These are phyloP conservation scores for Phylloporus scabripes DNA, from an alignment of 768 basidiomycete species.

Conservation along the genomic window DNA sequence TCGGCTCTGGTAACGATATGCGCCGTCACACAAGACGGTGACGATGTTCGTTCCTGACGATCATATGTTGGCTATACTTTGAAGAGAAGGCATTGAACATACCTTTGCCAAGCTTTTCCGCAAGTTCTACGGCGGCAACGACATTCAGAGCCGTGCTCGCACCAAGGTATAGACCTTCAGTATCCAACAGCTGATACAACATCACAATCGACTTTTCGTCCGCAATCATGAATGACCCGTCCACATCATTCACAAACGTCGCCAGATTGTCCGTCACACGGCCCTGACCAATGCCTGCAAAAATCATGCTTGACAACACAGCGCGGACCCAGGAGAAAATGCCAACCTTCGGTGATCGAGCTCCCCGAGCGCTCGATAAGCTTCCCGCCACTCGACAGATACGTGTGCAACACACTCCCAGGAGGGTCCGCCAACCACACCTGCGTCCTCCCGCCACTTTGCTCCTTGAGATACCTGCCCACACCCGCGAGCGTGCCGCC, in stretches of 20 bases:
- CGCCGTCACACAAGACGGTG: constrained; percentile 91
- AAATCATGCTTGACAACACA: neutral
- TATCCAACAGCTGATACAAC: constrained; percentile 88
- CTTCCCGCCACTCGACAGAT: constrained; percentile 74
- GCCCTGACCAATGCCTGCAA: constrained; percentile 90
- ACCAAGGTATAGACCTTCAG: constrained; percentile 91
- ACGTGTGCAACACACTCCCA: constrained; percentile 85
- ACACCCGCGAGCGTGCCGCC: constrained; percentile 93
- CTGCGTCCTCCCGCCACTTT: constrained; percentile 70
- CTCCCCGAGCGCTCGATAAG: constrained; percentile 74
- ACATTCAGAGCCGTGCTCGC: constrained; percentile 94
- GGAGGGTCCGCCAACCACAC: constrained; percentile 97
- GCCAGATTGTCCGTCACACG: constrained; percentile 88
- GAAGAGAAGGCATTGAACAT: constrained; percentile 1
- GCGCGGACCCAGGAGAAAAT: neutral
- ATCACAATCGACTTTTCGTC: constrained; percentile 89
- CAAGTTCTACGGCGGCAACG: constrained; percentile 87
- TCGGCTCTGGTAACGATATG: constrained; percentile 94
- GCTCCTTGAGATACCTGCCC: constrained; percentile 80
- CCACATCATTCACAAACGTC: constrained; percentile 70
- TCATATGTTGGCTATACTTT: neutral
- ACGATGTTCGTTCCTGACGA: constrained; percentile 70
- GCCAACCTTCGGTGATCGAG: constrained; percentile 84
- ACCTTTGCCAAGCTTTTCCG: constrained; percentile 81
- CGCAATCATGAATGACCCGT: constrained; percentile 80